phyloP scores from a whole-genome alignment of 2,329 filamentous ascomycete species.

The Claviceps quebecensis region DNA sequence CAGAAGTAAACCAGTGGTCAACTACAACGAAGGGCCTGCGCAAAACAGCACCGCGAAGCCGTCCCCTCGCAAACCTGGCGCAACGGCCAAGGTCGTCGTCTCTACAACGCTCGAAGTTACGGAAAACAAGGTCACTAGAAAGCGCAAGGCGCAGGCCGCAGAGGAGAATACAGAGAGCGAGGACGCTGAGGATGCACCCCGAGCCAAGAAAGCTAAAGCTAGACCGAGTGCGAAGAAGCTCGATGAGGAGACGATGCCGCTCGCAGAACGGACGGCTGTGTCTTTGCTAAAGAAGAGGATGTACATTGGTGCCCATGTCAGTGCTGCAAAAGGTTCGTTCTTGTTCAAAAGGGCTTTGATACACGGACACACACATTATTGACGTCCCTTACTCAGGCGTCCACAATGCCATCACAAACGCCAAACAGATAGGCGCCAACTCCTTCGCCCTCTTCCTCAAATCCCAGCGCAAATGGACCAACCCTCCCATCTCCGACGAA shows the following conservation, averaged over 20 bases:
- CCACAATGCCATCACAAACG: slow-evolving; percentile 73
- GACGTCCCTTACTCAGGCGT: slow-evolving; percentile 43
- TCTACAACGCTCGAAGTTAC: too few relatives aligned
- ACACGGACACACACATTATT: too few relatives aligned
- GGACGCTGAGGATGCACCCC: slow-evolving; percentile 10
- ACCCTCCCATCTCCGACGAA: slow-evolving; percentile 58
- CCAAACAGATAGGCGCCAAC: slow-evolving; percentile 73
- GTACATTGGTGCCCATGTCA: slow-evolving; percentile 87
- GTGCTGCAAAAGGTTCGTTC: slow-evolving; percentile 62
- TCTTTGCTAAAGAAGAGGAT: slow-evolving; percentile 52
- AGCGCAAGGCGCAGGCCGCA: slow-evolving; percentile 11
- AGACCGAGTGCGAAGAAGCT: slow-evolving; percentile 5
- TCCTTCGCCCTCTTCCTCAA: slow-evolving; percentile 92
- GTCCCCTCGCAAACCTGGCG: slow-evolving; percentile 3
- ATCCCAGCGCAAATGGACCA: slow-evolving; percentile 89
- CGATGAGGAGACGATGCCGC: slow-evolving; percentile 35
- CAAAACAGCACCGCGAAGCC: slow-evolving; percentile 3
- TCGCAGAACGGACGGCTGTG: slow-evolving; percentile 54
- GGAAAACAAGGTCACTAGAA: slow-evolving; percentile 3
- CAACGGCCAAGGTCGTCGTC: slow-evolving; percentile 11
- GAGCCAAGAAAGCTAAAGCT: slow-evolving; percentile 29
- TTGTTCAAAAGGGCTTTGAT: too few relatives aligned
- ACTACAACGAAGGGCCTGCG: slow-evolving; percentile 16
- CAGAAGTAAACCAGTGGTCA: slow-evolving; percentile 18
- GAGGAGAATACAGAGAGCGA: slow-evolving; percentile 10